Percentiles rank a stretch among this genome's conserved stretches.
Evolutionary conservation across 371 early-diverging fungal genomes (phyloP).

Genomic region (Rhizomucor miehei): DNA sequence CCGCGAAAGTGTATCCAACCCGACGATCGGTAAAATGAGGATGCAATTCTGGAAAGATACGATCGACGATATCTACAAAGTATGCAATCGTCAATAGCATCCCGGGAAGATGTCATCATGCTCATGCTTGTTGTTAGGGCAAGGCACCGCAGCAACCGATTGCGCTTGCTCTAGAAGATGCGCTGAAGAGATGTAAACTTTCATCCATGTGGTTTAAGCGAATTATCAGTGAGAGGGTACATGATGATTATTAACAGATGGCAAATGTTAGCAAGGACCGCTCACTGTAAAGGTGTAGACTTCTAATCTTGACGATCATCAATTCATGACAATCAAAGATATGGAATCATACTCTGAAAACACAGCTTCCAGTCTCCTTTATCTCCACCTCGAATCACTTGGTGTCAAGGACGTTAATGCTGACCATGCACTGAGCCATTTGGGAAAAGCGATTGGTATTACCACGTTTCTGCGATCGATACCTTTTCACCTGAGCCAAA

Average conservation of each 20-base stretch:
- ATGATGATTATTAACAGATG: constrained; percentile 4
- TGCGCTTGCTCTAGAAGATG: constrained; percentile 51
- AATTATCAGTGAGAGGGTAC: constrained; percentile 72
- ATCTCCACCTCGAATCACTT: constrained; percentile 84
- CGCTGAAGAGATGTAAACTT: constrained; percentile 46
- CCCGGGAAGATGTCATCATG: background rate
- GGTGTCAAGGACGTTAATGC: constrained; percentile 79
- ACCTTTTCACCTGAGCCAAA: constrained; percentile 66
- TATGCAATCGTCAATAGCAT: constrained; percentile 14
- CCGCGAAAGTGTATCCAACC: constrained; percentile 69
- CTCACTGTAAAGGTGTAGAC: constrained; percentile 30
- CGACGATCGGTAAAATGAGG: constrained; percentile 74
- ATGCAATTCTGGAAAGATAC: constrained; percentile 84
- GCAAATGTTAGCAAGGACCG: background rate
- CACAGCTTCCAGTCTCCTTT: constrained; percentile 79
- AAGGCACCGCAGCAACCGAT: constrained; percentile 74
- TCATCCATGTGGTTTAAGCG: constrained; percentile 70
- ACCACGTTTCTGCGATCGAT: constrained; percentile 69
- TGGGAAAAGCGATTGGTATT: constrained; percentile 88
- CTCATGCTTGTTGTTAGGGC: constrained; percentile 38
- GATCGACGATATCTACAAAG: constrained; percentile 68
- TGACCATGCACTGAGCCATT: constrained; percentile 89
- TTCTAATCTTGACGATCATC: constrained; percentile 61
- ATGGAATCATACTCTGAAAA: constrained; percentile 89
- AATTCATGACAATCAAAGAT: constrained; percentile 69